Evolutionary conservation across 108 stramenopile species (phyloP), one percentile per base, ranked within the genome.

Genomic region (Licmophora abbreviata): DNA sequence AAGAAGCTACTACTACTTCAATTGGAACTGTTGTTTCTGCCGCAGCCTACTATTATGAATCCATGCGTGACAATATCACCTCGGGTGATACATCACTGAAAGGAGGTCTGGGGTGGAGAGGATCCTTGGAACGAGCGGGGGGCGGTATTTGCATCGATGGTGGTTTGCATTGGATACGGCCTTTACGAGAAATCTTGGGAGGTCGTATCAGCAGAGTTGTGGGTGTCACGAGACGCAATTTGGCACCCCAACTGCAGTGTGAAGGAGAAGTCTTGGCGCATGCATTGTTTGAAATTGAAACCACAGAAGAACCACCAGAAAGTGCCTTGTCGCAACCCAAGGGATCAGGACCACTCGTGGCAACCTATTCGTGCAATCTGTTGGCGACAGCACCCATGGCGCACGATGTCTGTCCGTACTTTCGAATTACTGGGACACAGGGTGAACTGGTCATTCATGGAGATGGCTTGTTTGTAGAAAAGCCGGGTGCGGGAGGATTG

Each of bases 141-240:
- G 66, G 66, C 11, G 66, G 66, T 1, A 61, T 68, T 26, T 54
- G 52, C 32, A 56, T 68, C 4, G 66, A 68, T 32, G 66, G 66
- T 43, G 66, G 66, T 1, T 42, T 68, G 47, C 66, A 68, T 44
- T 68, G 66, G 66, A 41, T 68, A 25, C 59, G 66, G 11, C 66
- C 66, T 1, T 26, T 68, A 18, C 59, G 66, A 2, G 59, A 56
- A 41, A n/a, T n/a, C n/a, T 17, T 61, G 6, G 29, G 44, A 10
- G 60, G 66, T 1, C n/a, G 43, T 5, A 44, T 68, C 3, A 54
- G 48, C 14, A 17, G 48, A 23, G 66, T 68, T 7, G 66, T 68
- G 1, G 66, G 44, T 3, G 60, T 68, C 4, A 52, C 43, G 8
- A 48, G 58, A 7, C 23, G 18, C 11, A 32, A 54, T 49, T 6